These are phyloP conservation scores for Exobasidium cylindrosporum DNA, from an alignment of 1,284 basidiomycete species.

Conservation along the genomic window DNA sequence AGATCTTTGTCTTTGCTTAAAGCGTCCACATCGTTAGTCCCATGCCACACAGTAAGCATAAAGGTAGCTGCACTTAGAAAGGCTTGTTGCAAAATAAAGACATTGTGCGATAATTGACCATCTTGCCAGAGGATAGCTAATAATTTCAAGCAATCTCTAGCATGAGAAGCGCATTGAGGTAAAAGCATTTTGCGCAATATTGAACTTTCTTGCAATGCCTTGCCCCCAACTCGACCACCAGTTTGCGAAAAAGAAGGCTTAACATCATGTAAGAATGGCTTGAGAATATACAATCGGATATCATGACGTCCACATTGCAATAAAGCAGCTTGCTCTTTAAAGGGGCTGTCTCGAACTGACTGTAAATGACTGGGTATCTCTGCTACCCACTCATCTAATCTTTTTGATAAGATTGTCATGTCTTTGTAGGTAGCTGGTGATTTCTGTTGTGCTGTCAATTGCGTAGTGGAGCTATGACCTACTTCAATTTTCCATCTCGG, in stretches of 20 bases:
- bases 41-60: slow-evolving; percentile 50
- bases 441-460: not conserved
- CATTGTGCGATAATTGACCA: slow-evolving; percentile 28
- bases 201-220: not conserved
- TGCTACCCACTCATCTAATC: slow-evolving; percentile 40
- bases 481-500: too few relatives aligned
- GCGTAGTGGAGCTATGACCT: not conserved
- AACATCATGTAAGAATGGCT: slow-evolving; percentile 36
- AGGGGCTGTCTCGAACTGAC: slow-evolving; percentile 26
- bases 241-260: not conserved
- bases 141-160: slow-evolving; percentile 32
- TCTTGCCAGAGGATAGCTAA: slow-evolving; percentile 38
- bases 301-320: slow-evolving; percentile 39
- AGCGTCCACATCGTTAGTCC: slow-evolving; percentile 24
- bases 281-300: slow-evolving; percentile 45
- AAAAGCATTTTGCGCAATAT: slow-evolving; percentile 37
- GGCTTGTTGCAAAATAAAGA: slow-evolving; percentile 43
- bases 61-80: slow-evolving; percentile 46
- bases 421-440: slow-evolving; percentile 27
- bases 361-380: slow-evolving; percentile 32
- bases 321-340: slow-evolving; percentile 32
- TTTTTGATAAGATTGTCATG: slow-evolving; percentile 36
- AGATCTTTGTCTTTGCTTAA: slow-evolving; percentile 33
- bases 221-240: not conserved
- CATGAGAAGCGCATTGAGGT: slow-evolving; percentile 38